Evolutionary conservation across 768 basidiomycete genomes (phyloP).

Genomic region (Dictyophora rubrovolvata): DNA sequence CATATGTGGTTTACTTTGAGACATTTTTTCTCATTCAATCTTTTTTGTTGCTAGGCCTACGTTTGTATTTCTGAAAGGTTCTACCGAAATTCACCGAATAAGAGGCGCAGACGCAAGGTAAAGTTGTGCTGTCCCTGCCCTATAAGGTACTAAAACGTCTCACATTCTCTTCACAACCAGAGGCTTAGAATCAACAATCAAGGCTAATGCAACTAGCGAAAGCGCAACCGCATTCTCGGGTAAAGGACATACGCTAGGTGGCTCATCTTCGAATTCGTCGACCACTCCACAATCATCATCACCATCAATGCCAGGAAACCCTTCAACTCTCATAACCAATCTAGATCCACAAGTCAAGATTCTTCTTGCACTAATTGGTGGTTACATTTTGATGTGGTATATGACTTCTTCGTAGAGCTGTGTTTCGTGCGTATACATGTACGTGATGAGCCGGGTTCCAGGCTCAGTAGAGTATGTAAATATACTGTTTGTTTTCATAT

Average conservation of each 20-base stretch:
- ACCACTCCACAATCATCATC: constrained; percentile 27
- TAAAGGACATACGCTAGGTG: constrained; percentile 63
- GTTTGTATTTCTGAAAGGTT: constrained; percentile 67
- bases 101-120: constrained; percentile 62
- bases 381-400: constrained; percentile 50
- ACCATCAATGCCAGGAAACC: constrained; percentile 23
- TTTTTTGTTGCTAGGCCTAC: constrained; percentile 51
- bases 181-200: constrained; percentile 48
- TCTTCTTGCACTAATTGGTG: constrained; percentile 48
- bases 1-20: not conserved
- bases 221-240: constrained; percentile 49
- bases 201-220: constrained; percentile 37
- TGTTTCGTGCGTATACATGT: too few species aligned
- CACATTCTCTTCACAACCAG: constrained; percentile 24
- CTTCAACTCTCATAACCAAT: constrained; percentile 22
- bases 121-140: constrained; percentile 14
- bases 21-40: not conserved
- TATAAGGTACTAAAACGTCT: not conserved
- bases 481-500: too few species aligned
- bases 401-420: constrained; percentile 10
- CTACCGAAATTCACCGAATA: constrained; percentile 57
- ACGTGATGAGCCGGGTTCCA: too few species aligned
- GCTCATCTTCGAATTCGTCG: constrained; percentile 18
- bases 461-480: too few species aligned
- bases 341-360: constrained; percentile 62